These are phyloP conservation scores for Phytopythium delawarense DNA, from an alignment of 352 stramenopile genomes.

Conservation along the genomic window DNA sequence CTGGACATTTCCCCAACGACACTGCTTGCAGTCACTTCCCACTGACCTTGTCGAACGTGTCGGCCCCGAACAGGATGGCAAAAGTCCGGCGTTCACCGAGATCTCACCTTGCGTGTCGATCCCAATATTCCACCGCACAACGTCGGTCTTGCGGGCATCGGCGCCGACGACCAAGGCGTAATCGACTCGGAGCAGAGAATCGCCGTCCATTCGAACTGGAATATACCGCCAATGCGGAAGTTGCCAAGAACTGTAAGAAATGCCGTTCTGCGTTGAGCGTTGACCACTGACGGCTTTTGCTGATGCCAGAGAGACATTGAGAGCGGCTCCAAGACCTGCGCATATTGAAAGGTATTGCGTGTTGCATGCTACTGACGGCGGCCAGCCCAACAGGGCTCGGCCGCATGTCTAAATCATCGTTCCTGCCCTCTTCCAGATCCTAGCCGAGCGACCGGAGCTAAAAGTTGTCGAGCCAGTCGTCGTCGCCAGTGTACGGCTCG, in stretches of 20 bases:
- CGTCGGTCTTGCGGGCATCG: slow-evolving; percentile 20
- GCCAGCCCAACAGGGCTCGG: not conserved
- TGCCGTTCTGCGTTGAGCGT: not conserved
- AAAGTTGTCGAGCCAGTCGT: slow-evolving; percentile 82
- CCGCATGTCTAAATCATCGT: not conserved
- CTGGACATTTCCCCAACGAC: not conserved
- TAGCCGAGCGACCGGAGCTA: slow-evolving; percentile 9
- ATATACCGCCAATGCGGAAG: not conserved
- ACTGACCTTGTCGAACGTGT: not conserved
- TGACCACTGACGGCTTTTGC: not conserved
- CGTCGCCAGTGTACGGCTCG: slow-evolving; percentile 50
- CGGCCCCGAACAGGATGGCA: slow-evolving; percentile 6
- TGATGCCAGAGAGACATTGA: not conserved
- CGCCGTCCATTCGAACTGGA: not conserved
- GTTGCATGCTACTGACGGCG: not conserved
- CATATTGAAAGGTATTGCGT: not conserved
- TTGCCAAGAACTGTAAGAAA: not conserved
- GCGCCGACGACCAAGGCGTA: not conserved
- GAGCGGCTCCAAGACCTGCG: not conserved
- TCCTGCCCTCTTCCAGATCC: not conserved
- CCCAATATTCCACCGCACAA: slow-evolving; percentile 44
- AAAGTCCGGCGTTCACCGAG: slow-evolving; percentile 21
- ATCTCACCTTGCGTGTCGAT: slow-evolving; percentile 31
- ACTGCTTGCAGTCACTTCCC: not conserved
- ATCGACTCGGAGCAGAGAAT: not conserved